phyloP scores from a whole-genome alignment of 2,329 filamentous ascomycete species.

The Penicillium sp. region DNA sequence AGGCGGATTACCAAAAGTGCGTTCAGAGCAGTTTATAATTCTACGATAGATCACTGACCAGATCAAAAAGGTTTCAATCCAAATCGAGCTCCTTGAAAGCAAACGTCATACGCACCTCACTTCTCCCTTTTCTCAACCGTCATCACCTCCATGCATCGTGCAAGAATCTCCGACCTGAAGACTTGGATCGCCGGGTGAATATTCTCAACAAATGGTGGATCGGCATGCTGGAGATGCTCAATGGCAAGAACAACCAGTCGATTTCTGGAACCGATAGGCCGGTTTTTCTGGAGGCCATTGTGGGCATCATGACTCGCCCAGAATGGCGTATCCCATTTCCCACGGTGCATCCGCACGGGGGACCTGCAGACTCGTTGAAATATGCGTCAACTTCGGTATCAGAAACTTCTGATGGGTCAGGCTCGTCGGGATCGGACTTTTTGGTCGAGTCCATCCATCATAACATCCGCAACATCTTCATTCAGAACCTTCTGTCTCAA shows the following conservation, averaged over 20 bases:
- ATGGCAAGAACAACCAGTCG: slow-evolving; percentile 68
- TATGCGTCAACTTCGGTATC: slow-evolving; percentile 44
- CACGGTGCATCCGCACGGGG: slow-evolving; percentile 51
- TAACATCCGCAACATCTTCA: slow-evolving; percentile 82
- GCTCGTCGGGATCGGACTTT: slow-evolving; percentile 57
- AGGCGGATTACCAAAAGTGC: slow-evolving; percentile 64
- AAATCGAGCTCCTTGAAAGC: slow-evolving; percentile 72
- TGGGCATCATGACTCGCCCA: slow-evolving; percentile 77
- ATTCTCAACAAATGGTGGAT: slow-evolving; percentile 92
- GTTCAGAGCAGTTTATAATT: slow-evolving; percentile 13
- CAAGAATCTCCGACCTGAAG: slow-evolving; percentile 64
- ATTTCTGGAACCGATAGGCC: slow-evolving; percentile 81
- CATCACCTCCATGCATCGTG: slow-evolving; percentile 66
- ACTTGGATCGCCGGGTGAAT: slow-evolving; percentile 71
- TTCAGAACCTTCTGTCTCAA: slow-evolving; percentile 74
- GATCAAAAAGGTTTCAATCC: slow-evolving; percentile 57
- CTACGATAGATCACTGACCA: slow-evolving; percentile 9
- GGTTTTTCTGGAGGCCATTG: slow-evolving; percentile 70
- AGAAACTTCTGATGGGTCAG: slow-evolving; percentile 57
- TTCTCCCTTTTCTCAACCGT: slow-evolving; percentile 72
- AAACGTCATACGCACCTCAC: slow-evolving; percentile 63
- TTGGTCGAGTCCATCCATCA: slow-evolving; percentile 74
- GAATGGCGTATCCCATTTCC: slow-evolving; percentile 76
- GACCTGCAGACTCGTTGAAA: slow-evolving; percentile 29
- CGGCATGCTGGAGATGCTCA: slow-evolving; percentile 73